A percentile compares a stretch with the other conserved stretches of the same genome.
These are phyloP conservation scores for Penicillium pancosmium DNA, from an alignment of 495 filamentous ascomycete genomes.

Conservation along the genomic window DNA sequence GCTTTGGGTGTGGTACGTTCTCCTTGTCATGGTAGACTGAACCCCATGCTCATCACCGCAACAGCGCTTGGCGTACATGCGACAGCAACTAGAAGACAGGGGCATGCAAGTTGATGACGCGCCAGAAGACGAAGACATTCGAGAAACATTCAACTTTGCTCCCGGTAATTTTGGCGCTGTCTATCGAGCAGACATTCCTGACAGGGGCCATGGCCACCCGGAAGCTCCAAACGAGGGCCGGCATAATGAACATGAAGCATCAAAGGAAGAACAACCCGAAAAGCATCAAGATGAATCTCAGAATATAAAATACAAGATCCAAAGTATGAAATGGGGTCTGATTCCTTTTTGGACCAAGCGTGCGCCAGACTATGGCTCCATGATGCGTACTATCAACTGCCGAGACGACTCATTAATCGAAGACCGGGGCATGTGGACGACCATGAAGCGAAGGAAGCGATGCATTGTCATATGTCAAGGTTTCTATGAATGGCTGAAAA, in stretches of 20 bases:
- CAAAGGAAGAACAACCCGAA: slow-evolving; percentile 7
- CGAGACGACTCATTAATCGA: slow-evolving; percentile 83
- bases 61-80: slow-evolving; percentile 65
- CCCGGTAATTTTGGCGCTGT: slow-evolving; percentile 85
- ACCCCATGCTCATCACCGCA: slow-evolving; percentile 11
- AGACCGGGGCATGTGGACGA: slow-evolving; percentile 83
- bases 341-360: slow-evolving; percentile 92
- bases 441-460: slow-evolving; percentile 84
- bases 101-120: slow-evolving; percentile 78
- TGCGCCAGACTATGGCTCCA: slow-evolving; percentile 70
- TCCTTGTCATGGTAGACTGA: neutral
- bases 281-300: slow-evolving; percentile 14
- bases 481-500: slow-evolving; percentile 96
- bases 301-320: slow-evolving; percentile 71
- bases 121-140: slow-evolving; percentile 71
- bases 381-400: slow-evolving; percentile 92
- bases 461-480: slow-evolving; percentile 88
- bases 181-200: slow-evolving; percentile 75
- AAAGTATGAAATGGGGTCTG: slow-evolving; percentile 92
- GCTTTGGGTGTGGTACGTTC: slow-evolving; percentile 72
- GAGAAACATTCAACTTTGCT: slow-evolving; percentile 90
- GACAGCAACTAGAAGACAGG: slow-evolving; percentile 68
- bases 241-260: slow-evolving; percentile 14
- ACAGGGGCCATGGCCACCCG: slow-evolving; percentile 43
- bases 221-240: slow-evolving; percentile 20